phyloP scores from a whole-genome alignment of 106 monocot species.

The Vanilla planifolia region DNA sequence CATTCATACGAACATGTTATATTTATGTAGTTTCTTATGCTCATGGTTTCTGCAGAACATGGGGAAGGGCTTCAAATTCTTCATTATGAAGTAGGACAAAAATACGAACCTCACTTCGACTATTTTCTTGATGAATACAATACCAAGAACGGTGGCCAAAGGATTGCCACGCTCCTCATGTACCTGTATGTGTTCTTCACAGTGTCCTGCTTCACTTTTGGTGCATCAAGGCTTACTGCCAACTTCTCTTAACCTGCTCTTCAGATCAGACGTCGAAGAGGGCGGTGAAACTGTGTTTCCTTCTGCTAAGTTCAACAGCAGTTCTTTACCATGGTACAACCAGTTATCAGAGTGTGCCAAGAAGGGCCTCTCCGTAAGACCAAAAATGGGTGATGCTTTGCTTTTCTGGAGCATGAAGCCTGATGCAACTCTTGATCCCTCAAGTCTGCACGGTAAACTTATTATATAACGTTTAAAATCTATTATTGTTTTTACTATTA shows the following conservation, averaged over 20 bases:
- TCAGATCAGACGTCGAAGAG: constrained; percentile 73
- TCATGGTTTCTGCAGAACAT: constrained; percentile 30
- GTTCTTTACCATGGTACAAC: constrained; percentile 47
- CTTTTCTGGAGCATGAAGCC: constrained; percentile 70
- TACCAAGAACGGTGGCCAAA: constrained; percentile 59
- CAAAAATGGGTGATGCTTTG: constrained; percentile 58
- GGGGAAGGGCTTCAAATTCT: constrained; percentile 69
- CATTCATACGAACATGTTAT: no score
- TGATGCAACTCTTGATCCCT: constrained; percentile 50
- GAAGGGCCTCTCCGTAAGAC: constrained; percentile 44
- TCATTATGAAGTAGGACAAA: constrained; percentile 75
- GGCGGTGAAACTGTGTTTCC: constrained; percentile 76
- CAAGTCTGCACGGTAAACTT: constrained; percentile 59
- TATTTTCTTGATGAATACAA: constrained; percentile 63
- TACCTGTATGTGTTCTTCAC: constrained; percentile 42
- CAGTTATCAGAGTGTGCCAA: constrained; percentile 55
- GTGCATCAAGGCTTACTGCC: background rate
- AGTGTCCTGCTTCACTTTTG: background rate
- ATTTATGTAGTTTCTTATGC: background rate
- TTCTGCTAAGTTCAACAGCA: constrained; percentile 43
- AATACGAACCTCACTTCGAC: constrained; percentile 71
- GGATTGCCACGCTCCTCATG: constrained; percentile 70
- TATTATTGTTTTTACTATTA: background rate
- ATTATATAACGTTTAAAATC: no score
- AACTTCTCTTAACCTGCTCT: background rate